A percentile compares a stretch with the other conserved stretches of the same genome.
phyloP scores from a whole-genome alignment of 768 basidiomycete genomes.

The Butyriboletus loyo region DNA sequence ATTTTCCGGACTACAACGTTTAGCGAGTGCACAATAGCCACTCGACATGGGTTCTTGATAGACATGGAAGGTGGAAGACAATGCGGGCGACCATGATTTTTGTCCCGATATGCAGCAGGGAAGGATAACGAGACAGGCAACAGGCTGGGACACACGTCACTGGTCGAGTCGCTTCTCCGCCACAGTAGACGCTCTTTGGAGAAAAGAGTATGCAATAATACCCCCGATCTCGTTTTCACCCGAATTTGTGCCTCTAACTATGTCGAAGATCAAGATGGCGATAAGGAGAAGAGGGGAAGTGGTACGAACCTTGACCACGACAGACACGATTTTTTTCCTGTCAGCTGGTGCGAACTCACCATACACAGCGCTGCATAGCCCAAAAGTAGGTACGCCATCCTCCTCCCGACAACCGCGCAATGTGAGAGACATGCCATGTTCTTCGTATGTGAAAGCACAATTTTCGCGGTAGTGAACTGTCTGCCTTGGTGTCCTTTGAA shows the following conservation, averaged over 20 bases:
- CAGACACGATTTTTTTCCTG: slow-evolving; percentile 26
- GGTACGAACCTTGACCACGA: slow-evolving; percentile 26
- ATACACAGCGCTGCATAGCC: slow-evolving; percentile 26
- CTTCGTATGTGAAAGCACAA: slow-evolving; percentile 31
- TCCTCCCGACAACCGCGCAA: slow-evolving; percentile 32
- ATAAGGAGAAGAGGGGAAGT: not conserved
- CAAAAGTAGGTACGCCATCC: slow-evolving; percentile 28
- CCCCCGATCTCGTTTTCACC: slow-evolving; percentile 12
- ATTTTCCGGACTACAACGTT: slow-evolving; percentile 23
- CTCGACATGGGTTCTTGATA: slow-evolving; percentile 22
- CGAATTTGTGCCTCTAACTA: slow-evolving; percentile 27
- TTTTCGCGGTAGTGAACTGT: slow-evolving; percentile 9
- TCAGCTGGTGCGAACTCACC: slow-evolving; percentile 29
- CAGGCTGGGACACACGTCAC: slow-evolving; percentile 25
- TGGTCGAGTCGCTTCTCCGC: slow-evolving; percentile 11
- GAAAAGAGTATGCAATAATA: slow-evolving; percentile 14
- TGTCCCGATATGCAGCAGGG: slow-evolving; percentile 27
- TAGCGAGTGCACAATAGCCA: slow-evolving; percentile 25
- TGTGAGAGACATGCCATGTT: slow-evolving; percentile 29
- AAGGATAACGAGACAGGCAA: slow-evolving; percentile 31
- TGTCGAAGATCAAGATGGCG: not conserved
- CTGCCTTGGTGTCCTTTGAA: slow-evolving; percentile 45
- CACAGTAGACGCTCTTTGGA: slow-evolving; percentile 26
- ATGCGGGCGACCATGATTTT: slow-evolving; percentile 11
- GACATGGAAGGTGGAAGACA: slow-evolving; percentile 33